Evolutionary conservation across 371 early-diverging fungal genomes (phyloP).

Genomic region (Mucor piriformis): DNA sequence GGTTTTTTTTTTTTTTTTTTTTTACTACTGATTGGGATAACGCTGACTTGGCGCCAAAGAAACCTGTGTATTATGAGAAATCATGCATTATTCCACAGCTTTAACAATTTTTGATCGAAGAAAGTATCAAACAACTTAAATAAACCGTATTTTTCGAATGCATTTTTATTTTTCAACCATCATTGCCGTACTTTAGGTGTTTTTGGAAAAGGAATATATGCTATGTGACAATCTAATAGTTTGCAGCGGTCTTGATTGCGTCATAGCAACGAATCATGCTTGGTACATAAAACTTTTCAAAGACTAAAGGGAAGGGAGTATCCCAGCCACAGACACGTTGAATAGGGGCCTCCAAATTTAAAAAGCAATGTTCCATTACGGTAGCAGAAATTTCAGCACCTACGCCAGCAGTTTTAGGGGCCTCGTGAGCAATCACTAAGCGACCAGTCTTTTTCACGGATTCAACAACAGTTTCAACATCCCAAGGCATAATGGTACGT

Average conservation of each 20-base stretch:
- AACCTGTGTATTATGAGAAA: too few species aligned
- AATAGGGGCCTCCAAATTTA: conserved; percentile 85
- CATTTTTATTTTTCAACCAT: too few species aligned
- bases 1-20: too few species aligned
- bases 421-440: conserved; percentile 94
- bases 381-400: conserved; percentile 94
- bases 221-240: conserved; percentile 58
- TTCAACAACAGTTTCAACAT: conserved; percentile 88
- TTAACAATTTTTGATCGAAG: too few species aligned
- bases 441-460: conserved; percentile 97
- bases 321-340: conserved; percentile 90
- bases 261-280: conserved; percentile 85
- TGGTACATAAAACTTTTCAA: conserved; percentile 95
- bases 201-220: too few species aligned
- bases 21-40: too few species aligned
- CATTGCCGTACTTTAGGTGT: too few species aligned
- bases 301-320: conserved; percentile 95
- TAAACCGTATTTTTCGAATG: too few species aligned
- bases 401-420: conserved; percentile 91
- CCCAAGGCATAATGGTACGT: conserved; percentile 92
- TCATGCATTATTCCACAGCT: too few species aligned
- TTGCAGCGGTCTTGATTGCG: conserved; percentile 78
- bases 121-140: too few species aligned
- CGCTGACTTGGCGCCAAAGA: too few species aligned
- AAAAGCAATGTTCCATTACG: conserved; percentile 88